Evolutionary conservation across 2,329 filamentous ascomycete species (phyloP).

Genomic region (Aciculosporium take): DNA sequence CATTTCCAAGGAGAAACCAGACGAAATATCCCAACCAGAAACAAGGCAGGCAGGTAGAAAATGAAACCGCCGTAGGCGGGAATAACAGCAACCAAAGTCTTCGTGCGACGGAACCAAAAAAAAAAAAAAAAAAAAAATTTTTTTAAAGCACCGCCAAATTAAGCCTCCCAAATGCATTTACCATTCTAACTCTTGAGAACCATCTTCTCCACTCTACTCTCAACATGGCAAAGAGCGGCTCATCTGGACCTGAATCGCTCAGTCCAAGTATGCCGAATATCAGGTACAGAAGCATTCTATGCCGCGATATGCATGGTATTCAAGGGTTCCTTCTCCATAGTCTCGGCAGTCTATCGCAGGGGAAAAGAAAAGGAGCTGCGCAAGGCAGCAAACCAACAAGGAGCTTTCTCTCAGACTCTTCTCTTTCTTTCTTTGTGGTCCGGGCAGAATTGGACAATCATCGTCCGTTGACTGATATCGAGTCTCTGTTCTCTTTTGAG

Average conservation of each 20-base stretch:
- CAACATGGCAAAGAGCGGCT: not conserved
- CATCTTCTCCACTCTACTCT: not conserved
- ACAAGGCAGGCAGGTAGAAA: too few species aligned
- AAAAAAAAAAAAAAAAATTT: not conserved
- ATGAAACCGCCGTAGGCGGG: too few species aligned
- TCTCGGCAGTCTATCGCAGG: slow-evolving; percentile 2
- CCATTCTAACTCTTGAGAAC: not conserved
- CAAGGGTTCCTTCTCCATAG: not conserved
- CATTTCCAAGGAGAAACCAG: too few species aligned
- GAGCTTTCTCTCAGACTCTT: not conserved
- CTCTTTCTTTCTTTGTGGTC: not conserved
- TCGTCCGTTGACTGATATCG: slow-evolving; percentile 18
- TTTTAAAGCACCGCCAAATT: slow-evolving; percentile 5
- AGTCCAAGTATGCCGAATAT: not conserved
- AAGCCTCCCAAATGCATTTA: slow-evolving; percentile 5
- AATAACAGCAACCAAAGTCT: too few species aligned
- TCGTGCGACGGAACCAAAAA: too few species aligned
- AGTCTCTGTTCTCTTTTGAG: slow-evolving; percentile 16
- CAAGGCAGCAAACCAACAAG: not conserved
- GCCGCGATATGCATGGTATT: slow-evolving; percentile 3
- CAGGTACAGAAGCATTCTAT: slow-evolving; percentile 5
- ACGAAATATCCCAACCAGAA: too few species aligned
- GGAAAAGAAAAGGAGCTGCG: not conserved
- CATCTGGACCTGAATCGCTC: not conserved
- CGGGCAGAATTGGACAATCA: slow-evolving; percentile 9